Conservation (phyloP, 1,139 yeast genomes). For the Lodderomyces pseudojiufengensis region DNA sequence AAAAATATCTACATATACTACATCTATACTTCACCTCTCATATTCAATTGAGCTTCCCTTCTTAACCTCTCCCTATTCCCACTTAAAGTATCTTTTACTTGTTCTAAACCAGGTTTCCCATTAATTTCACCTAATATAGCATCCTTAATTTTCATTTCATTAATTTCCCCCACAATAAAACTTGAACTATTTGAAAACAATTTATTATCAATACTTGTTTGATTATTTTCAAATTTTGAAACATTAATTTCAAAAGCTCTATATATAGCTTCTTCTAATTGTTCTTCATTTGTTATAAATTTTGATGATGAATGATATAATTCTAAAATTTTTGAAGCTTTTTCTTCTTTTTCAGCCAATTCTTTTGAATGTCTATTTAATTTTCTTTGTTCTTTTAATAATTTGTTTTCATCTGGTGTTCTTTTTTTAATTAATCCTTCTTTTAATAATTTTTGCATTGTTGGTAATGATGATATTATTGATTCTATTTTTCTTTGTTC, state of each 20-base stretch:
- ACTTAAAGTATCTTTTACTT: slow-evolving; percentile 37
- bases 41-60: slow-evolving; percentile 34
- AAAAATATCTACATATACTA: not conserved
- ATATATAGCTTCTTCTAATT: slow-evolving; percentile 53
- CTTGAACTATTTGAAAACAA: slow-evolving; percentile 22
- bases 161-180: slow-evolving; percentile 24
- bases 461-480: slow-evolving; percentile 76
- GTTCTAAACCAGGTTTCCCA: slow-evolving; percentile 48
- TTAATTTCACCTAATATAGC: slow-evolving; percentile 35
- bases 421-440: slow-evolving; percentile 72
- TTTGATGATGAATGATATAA: slow-evolving; percentile 68
- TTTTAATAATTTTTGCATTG: slow-evolving; percentile 62
- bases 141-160: slow-evolving; percentile 36
- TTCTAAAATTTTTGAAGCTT: slow-evolving; percentile 57
- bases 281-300: slow-evolving; percentile 64
- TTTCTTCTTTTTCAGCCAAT: slow-evolving; percentile 34
- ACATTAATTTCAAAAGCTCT: slow-evolving; percentile 51
- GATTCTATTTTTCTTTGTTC: slow-evolving; percentile 27
- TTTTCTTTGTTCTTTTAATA: slow-evolving; percentile 40
- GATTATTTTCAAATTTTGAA: slow-evolving; percentile 35
- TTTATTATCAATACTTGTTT: slow-evolving; percentile 34
- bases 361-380: slow-evolving; percentile 35
- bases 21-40: slow-evolving; percentile 2
- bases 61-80: slow-evolving; percentile 36
- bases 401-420: slow-evolving; percentile 59